Evolutionary conservation across 2,329 filamentous ascomycete genomes (phyloP), one percentile per base, ranked within the genome.

Genomic region (Aureobasidium lini): DNA sequence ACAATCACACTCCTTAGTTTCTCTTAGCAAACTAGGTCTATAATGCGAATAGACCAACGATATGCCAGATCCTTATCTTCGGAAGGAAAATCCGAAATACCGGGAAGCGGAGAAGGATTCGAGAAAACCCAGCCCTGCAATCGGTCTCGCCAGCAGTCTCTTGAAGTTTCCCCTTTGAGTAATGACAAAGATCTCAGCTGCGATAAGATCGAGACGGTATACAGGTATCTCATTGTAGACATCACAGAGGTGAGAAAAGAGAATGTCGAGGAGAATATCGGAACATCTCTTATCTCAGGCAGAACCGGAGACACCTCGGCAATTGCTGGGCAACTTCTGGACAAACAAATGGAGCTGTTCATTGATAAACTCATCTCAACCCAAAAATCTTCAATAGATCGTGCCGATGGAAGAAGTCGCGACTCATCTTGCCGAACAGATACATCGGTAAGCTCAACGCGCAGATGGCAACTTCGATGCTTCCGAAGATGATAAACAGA

Each of bases 391-490:
- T 76, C 48, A 94, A 73, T 28, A 93, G 75, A 71, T 94, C 86
- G 69, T 93, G 81, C n/a, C 84, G 81, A 64, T 88, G 79, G 68
- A 88, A 92, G 70, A 87, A 91, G 18, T 83, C 84, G 53, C 90
- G 81, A 63, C 89, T 86, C 60, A 83, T 79, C 76, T 95, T 95
- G 8, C 90, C 90, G 64, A 85, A 88, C 13, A 94, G 73, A 71
- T 94, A 87, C 81, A 87, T 82, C 0, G 89, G 88, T 60, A 96
- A 79, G 57, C 85, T 90, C 63, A 88, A 70, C 52, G 87, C 70
- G 71, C 90, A 96, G 50, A 95, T 78, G 1, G 78, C 85, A 0
- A 95, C 79, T 74, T 96, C 90, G 16, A 95, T 84, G 37, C 84
- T 87, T 1, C 84, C 86, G 48, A 96, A 81, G 18, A 83, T 80